Evolutionary conservation across 192 early-diverging fungal genomes (phyloP), one percentile per base, ranked within the genome.

Genomic region (Backusella westeae): DNA sequence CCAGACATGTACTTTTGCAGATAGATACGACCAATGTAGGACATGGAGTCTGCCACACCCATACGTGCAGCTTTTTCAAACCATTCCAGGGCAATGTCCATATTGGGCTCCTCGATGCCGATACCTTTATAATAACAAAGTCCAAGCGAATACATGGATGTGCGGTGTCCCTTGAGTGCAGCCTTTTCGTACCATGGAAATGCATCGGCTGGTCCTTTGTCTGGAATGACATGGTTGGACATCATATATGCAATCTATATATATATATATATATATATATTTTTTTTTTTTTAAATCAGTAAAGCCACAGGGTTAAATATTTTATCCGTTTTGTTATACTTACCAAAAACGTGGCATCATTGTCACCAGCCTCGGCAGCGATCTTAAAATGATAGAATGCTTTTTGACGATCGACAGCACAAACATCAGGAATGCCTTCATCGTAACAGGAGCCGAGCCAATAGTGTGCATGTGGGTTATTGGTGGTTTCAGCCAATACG

Each of bases 111-210:
- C 6, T 70, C 26, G 12, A 75, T 72, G 17, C 53, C 77, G 3
- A 76, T 65, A n/a, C 86, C 84, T 49, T 82, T 77, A 53, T 44
- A 59, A 19, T 83, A 79, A 70, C 77, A 76, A 0, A 71, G 19
- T 56, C 86, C 86, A 12, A 83, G 7, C 12, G 59, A 79, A 34
- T 77, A 71, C 68, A 80, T 71, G 0, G 81, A 82, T 17, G 59
- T 73, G 4, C 35, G 41, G 34, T 77, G 73, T 19, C 84, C 86
- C 52, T 79, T 53, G 1, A 72, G 41, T 9, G 75, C 82, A 23
- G 82, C 75, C 35, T 80, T 81, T 26, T 71, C 35, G 63, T 83
- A 85, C 86, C 82, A 87, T 53, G 77, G 71, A 59, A 82, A 80
- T 17, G 85, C 85, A 26, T 71, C 70, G 26, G 69, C 74, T 29